Conservation (phyloP, 148 eudicot species). For the Chenopodium formosanum region DNA sequence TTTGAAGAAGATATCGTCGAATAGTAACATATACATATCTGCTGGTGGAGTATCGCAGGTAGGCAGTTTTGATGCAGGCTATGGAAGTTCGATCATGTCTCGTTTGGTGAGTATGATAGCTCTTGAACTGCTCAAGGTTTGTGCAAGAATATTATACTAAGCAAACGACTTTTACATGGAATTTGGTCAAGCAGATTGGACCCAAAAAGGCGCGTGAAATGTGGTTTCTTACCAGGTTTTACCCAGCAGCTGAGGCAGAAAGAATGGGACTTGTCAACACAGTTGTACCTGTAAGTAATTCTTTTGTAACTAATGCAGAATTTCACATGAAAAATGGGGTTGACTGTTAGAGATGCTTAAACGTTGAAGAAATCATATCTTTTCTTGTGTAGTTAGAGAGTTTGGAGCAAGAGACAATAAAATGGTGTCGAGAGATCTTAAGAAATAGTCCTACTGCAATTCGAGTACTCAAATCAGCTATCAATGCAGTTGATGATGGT, state of each 20-base stretch:
- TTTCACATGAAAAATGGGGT: background rate
- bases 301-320: background rate
- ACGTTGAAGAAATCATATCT: background rate
- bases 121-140: background rate
- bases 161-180: background rate
- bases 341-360: background rate
- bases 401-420: slow-evolving; percentile 82
- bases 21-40: too few species aligned
- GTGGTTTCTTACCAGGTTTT: slow-evolving; percentile 89
- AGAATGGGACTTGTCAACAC: slow-evolving; percentile 94
- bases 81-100: slow-evolving; percentile 92
- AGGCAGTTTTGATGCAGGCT: slow-evolving; percentile 98
- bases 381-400: slow-evolving; percentile 52
- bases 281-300: slow-evolving; percentile 63
- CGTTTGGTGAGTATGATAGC: slow-evolving; percentile 61
- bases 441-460: slow-evolving; percentile 93
- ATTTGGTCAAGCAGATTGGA: slow-evolving; percentile 56
- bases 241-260: slow-evolving; percentile 83
- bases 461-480: slow-evolving; percentile 80
- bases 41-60: slow-evolving; percentile 46
- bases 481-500: slow-evolving; percentile 94
- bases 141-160: background rate
- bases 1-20: too few species aligned
- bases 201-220: slow-evolving; percentile 95
- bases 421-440: slow-evolving; percentile 92